Evolutionary conservation across 1,284 basidiomycete species (phyloP).

Genomic region (Erythrobasidium hasegawianum): DNA sequence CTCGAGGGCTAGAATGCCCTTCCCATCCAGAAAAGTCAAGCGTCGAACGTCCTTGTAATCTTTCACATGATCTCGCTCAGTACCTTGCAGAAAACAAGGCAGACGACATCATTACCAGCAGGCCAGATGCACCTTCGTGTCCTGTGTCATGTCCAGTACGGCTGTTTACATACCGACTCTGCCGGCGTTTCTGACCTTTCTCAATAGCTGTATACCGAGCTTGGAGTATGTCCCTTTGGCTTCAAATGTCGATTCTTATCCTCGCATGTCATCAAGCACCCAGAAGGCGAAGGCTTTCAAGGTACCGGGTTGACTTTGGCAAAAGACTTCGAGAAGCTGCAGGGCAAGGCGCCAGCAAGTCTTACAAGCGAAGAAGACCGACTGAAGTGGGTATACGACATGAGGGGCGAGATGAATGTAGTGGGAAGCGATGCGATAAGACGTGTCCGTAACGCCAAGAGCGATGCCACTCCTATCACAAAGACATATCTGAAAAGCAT

Average conservation of each 20-base stretch:
- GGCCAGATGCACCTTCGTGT: neutral
- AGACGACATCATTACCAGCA: constrained; percentile 60
- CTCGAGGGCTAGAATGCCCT: constrained; percentile 62
- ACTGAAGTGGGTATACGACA: constrained; percentile 17
- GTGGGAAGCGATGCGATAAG: constrained; percentile 58
- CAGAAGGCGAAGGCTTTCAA: constrained; percentile 39
- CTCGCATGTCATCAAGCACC: constrained; percentile 56
- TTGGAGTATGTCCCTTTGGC: constrained; percentile 83
- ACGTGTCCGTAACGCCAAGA: constrained; percentile 53
- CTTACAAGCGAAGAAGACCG: constrained; percentile 31
- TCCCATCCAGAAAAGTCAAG: constrained; percentile 57
- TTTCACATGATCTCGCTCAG: constrained; percentile 68
- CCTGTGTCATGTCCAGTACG: constrained; percentile 6
- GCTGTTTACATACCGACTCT: neutral
- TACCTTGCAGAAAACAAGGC: constrained; percentile 73
- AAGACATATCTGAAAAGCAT: constrained; percentile 39
- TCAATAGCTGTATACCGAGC: constrained; percentile 63
- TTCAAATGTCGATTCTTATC: constrained; percentile 88
- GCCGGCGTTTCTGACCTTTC: neutral
- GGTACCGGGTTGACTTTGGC: constrained; percentile 49
- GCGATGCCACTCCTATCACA: constrained; percentile 39
- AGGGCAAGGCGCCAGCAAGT: neutral
- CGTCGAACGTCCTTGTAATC: constrained; percentile 61
- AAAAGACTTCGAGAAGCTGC: constrained; percentile 59
- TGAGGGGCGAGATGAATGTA: constrained; percentile 70